Evolutionary conservation across 2,329 filamentous ascomycete genomes (phyloP).

Genomic region (Phialocephala sp.): DNA sequence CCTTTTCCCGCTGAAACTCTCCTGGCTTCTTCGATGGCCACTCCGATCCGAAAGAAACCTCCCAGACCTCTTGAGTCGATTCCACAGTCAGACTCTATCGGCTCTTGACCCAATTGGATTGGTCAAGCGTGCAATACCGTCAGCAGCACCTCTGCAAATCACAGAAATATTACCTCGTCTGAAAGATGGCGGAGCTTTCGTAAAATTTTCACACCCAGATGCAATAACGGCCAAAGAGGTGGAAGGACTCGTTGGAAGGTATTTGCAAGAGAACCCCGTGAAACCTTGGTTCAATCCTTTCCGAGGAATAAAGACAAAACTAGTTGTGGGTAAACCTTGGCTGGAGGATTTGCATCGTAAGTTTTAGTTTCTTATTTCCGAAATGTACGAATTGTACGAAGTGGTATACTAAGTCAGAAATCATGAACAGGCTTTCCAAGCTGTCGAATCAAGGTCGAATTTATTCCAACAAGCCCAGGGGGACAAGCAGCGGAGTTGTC

Average conservation of each 20-base stretch:
- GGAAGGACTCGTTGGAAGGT: constrained; percentile 63
- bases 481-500: constrained; percentile 76
- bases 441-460: constrained; percentile 79
- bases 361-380: neutral
- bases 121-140: constrained; percentile 66
- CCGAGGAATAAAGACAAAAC: constrained; percentile 68
- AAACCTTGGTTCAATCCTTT: constrained; percentile 93
- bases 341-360: constrained; percentile 80
- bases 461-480: constrained; percentile 76
- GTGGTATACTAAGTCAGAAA: too few relatives aligned
- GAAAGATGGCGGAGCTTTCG: constrained; percentile 88
- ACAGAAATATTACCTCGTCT: constrained; percentile 83
- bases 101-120: constrained; percentile 62
- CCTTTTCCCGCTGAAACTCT: constrained; percentile 81
- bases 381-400: too few relatives aligned
- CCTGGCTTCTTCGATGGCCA: constrained; percentile 63
- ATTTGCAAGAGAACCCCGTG: constrained; percentile 72
- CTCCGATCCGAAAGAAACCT: constrained; percentile 50
- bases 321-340: constrained; percentile 89
- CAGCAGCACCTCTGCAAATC: constrained; percentile 68
- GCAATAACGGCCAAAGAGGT: constrained; percentile 56
- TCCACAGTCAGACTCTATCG: constrained; percentile 56
- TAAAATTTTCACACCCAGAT: constrained; percentile 73
- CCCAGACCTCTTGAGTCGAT: constrained; percentile 54
- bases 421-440: constrained; percentile 66